Evolutionary conservation across 129 eudicot genomes (phyloP).

Genomic region (Glebionis coronaria): DNA sequence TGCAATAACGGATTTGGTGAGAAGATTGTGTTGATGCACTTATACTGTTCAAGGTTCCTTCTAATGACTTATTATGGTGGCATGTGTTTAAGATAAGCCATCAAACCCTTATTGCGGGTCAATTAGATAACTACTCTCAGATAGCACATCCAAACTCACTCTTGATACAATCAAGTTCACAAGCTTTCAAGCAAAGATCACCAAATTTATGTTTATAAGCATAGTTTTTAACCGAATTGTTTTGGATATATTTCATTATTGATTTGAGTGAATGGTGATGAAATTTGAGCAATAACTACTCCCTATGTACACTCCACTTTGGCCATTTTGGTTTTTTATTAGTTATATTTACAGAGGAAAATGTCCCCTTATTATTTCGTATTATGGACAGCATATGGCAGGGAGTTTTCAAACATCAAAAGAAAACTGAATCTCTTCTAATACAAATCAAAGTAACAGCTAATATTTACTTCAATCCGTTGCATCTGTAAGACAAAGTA

Average conservation of each 20-base stretch:
- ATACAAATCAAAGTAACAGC: constrained; percentile 36
- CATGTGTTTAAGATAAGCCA: too few relatives aligned
- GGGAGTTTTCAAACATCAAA: constrained; percentile 33
- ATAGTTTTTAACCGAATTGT: neutral
- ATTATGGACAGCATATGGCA: constrained; percentile 57
- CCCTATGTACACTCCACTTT: constrained; percentile 2
- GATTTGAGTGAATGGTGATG: constrained; percentile 12
- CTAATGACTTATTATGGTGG: too few relatives aligned
- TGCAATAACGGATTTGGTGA: neutral
- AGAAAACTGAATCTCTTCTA: constrained; percentile 39
- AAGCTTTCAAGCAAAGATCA: constrained; percentile 17
- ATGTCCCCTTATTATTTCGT: constrained; percentile 21
- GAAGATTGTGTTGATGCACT: neutral
- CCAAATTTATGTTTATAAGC: constrained; percentile 4
- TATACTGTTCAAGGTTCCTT: neutral
- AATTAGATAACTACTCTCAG: neutral
- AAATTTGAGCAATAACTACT: constrained; percentile 4
- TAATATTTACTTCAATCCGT: constrained; percentile 30
- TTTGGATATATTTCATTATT: neutral
- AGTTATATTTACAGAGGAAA: constrained; percentile 9
- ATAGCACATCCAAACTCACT: neutral
- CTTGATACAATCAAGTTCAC: constrained; percentile 16
- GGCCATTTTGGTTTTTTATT: neutral
- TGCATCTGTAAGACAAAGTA: constrained; percentile 49
- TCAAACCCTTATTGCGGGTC: too few relatives aligned